A percentile compares a stretch with the other conserved stretches of the same genome.
phyloP scores from a whole-genome alignment of 2,329 filamentous ascomycete species.

The Sporothrix inflata region DNA sequence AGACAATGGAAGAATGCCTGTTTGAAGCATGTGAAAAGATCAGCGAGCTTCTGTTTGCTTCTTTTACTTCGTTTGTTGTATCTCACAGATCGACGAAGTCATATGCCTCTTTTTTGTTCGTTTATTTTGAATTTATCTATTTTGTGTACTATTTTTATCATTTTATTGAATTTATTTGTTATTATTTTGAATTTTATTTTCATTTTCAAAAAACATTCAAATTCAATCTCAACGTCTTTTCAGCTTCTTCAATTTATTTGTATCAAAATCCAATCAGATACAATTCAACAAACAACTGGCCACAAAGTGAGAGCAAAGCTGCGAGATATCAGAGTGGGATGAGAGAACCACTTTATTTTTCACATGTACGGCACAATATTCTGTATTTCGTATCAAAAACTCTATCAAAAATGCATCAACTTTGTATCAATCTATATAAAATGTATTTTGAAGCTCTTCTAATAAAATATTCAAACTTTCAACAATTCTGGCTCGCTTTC shows the following conservation, averaged over 20 bases:
- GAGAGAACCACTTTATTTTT: not conserved
- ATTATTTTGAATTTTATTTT: not conserved
- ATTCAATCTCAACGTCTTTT: not conserved
- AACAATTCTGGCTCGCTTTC: not conserved
- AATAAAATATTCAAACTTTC: not conserved
- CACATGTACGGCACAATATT: not conserved
- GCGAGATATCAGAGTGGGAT: not conserved
- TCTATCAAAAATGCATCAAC: not conserved
- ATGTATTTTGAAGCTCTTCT: not conserved
- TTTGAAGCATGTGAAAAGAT: not conserved
- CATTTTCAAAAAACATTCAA: not conserved
- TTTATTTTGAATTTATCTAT: not conserved
- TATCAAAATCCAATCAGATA: not conserved
- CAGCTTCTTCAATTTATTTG: not conserved
- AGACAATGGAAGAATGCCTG: not conserved
- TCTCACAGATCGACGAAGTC: not conserved
- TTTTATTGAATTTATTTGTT: not conserved
- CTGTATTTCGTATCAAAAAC: not conserved
- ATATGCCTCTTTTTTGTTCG: not conserved
- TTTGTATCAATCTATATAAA: not conserved
- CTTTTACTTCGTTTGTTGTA: not conserved
- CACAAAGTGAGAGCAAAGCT: not conserved
- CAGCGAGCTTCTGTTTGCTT: not conserved
- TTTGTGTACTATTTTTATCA: not conserved
- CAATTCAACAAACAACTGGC: not conserved